These are phyloP conservation scores for Entomophthora muscae DNA, from an alignment of 371 early-diverging fungal species.

Conservation along the genomic window DNA sequence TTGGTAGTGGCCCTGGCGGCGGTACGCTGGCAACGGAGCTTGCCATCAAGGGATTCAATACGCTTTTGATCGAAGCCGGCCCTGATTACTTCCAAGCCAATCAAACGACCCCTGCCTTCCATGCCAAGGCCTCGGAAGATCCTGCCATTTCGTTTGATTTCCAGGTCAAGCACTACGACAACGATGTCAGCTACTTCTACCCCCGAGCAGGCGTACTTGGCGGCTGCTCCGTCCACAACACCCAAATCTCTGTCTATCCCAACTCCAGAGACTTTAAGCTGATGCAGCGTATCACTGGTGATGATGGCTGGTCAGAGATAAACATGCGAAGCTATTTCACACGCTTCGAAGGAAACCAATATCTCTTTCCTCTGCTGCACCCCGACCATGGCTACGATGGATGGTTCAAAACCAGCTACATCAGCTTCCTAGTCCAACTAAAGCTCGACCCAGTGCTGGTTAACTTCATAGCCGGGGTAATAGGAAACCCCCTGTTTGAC, in stretches of 20 bases:
- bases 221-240: neutral
- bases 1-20: too few relatives aligned
- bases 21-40: too few relatives aligned
- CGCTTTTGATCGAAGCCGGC: too few relatives aligned
- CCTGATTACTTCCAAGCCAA: too few relatives aligned
- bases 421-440: neutral
- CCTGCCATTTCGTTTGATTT: neutral
- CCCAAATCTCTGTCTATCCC: slow-evolving; percentile 1
- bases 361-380: neutral
- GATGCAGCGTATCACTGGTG: neutral
- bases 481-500: neutral
- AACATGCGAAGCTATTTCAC: slow-evolving; percentile 6
- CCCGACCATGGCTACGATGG: slow-evolving; percentile 5
- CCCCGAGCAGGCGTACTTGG: slow-evolving; percentile 5
- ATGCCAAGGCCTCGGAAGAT: neutral
- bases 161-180: neutral
- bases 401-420: slow-evolving; percentile 1
- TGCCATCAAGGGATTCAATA: too few relatives aligned
- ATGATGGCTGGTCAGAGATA: neutral
- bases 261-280: neutral
- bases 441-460: neutral
- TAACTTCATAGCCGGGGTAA: neutral
- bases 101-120: too few relatives aligned
- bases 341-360: slow-evolving; percentile 1
- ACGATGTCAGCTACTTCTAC: neutral